Percentiles rank a stretch among this genome's conserved stretches.
Conservation (phyloP, 1,139 yeast species). For the Lodderomyces pseudojiufengensis region DNA sequence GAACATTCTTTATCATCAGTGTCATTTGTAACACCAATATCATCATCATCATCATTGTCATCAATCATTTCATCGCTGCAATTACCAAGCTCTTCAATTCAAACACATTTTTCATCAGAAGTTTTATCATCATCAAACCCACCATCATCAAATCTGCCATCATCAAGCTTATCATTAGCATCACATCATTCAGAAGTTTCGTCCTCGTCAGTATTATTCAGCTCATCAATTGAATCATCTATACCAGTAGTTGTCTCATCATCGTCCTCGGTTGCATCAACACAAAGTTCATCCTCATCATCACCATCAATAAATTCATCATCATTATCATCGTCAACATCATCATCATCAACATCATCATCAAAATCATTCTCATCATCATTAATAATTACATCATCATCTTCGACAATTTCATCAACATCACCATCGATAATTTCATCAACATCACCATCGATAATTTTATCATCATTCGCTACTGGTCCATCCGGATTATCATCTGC, state of each 20-base stretch:
- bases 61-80: constrained; percentile 4
- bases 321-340: constrained; percentile 4
- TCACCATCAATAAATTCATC: constrained; percentile 13
- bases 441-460: too few relatives aligned
- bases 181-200: too few relatives aligned
- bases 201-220: too few relatives aligned
- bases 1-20: constrained; percentile 1
- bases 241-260: too few relatives aligned
- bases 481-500: too few relatives aligned
- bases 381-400: constrained; percentile 1
- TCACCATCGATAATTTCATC: constrained; percentile 8
- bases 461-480: too few relatives aligned
- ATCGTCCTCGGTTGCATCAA: constrained; percentile 6
- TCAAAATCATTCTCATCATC: neutral
- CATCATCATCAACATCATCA: constrained; percentile 5
- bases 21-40: constrained; percentile 3
- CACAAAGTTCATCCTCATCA: constrained; percentile 15
- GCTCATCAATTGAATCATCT: too few relatives aligned
- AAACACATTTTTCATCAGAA: constrained; percentile 7
- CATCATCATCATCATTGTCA: neutral
- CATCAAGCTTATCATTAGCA: too few relatives aligned
- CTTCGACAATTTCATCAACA: constrained; percentile 6
- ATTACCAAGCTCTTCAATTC: constrained; percentile 5
- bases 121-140: constrained; percentile 1
- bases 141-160: constrained; percentile 2